Base-by-base conservation (phyloP, 2,329 filamentous ascomycete species). In the Chaetomium globosum region DNA sequence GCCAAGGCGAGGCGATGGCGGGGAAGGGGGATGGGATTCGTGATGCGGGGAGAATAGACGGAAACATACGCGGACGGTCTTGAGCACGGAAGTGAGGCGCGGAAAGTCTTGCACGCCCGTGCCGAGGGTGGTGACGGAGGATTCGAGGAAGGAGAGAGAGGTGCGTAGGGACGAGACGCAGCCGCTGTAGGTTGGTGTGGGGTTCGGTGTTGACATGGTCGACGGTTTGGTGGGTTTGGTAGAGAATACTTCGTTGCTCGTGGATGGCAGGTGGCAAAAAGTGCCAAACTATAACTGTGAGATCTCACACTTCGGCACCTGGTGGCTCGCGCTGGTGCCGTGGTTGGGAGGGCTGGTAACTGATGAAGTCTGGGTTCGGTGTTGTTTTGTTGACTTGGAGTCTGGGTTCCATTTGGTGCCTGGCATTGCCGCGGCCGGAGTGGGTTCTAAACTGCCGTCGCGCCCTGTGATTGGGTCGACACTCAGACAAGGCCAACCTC, bases 131-230 rank as follows among this genome's bases (percentile, higher is more conserved):
- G 80, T 75, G 49, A 88, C 85, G 13, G 86, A 86, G 6, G 84
- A 85, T 65, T 87, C 82, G 72, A 88, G 85, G 72, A 83, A 85
- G 65, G 81, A 80, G 67, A 87, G 83, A n/a, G 85, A 87, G 56
- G 79, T 80, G 73, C 84, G 84, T 26, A 88, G 80, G 23, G 85
- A 85, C 61, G 83, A 75, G 66, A 88, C 85, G 77, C 85, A 88
- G 76, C 85, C 83, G 68, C 76, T 76, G 77, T 87, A 87, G 39
- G 79, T 77, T 2, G 71, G 48, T 12, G 53, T 13, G 30, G 49
- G 48, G 31, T 7, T 56, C 16, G 49, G 13, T 9, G n/a, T 56
- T 7, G 66, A 63, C 66, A 67, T 67, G 39, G 36, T 28, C 16
- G n/a, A 19, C 6, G 6, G 21, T 43, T 26, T 5, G 21, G 13